A percentile compares a stretch with the other conserved stretches of the same genome.
These are phyloP conservation scores for Penicillium sp. DNA, from an alignment of 2,329 filamentous ascomycete species.

Conservation along the genomic window DNA sequence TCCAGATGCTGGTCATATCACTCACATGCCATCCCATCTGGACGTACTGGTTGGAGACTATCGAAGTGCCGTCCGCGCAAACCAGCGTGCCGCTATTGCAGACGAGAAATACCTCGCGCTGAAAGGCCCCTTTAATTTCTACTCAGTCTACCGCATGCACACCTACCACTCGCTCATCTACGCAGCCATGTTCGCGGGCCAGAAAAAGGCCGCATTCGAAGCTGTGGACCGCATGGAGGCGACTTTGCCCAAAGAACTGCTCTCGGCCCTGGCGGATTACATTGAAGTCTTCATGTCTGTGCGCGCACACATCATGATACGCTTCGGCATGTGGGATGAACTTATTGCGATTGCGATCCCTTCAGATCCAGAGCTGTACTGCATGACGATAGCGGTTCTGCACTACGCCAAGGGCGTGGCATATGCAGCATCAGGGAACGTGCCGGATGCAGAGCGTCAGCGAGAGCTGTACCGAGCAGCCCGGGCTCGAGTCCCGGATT, in stretches of 20 bases:
- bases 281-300: constrained; percentile 69
- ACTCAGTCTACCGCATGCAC: constrained; percentile 73
- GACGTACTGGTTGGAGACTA: constrained; percentile 74
- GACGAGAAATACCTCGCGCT: constrained; percentile 65
- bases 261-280: constrained; percentile 79
- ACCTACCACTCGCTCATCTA: constrained; percentile 75
- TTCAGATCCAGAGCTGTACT: constrained; percentile 61
- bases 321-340: constrained; percentile 72
- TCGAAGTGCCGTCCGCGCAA: constrained; percentile 63
- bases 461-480: constrained; percentile 55
- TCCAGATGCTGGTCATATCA: constrained; percentile 68
- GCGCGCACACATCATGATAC: constrained; percentile 67
- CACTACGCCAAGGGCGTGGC: constrained; percentile 70
- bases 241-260: constrained; percentile 62
- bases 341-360: constrained; percentile 60
- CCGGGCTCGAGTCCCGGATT: constrained; percentile 53
- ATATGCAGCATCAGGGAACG: constrained; percentile 56
- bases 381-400: constrained; percentile 65
- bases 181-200: constrained; percentile 73
- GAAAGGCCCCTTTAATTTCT: constrained; percentile 66
- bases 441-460: constrained; percentile 57
- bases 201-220: constrained; percentile 62
- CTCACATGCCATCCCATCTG: constrained; percentile 76
- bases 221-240: constrained; percentile 60
- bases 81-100: constrained; percentile 64